Conservation (phyloP, 2,329 filamentous ascomycete species). For the Aspergillus udagawae region DNA sequence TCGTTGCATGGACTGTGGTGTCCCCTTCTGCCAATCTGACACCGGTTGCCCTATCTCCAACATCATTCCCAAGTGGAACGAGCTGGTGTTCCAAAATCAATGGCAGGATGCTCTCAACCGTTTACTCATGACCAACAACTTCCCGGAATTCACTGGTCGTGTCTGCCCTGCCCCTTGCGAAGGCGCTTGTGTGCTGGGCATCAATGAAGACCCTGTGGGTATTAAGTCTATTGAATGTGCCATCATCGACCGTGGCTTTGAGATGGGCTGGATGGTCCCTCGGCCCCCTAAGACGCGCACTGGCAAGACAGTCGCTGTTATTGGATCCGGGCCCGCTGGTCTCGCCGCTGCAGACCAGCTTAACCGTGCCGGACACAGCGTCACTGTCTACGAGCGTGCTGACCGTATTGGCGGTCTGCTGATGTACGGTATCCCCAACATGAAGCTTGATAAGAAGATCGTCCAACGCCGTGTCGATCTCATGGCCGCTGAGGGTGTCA, state of each 20-base stretch:
- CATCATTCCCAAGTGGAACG: constrained; percentile 97
- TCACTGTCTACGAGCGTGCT: constrained; percentile 89
- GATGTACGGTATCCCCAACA: constrained; percentile 99
- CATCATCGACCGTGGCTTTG: constrained; percentile 95
- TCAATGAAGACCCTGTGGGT: constrained; percentile 93
- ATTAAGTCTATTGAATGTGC: constrained; percentile 99
- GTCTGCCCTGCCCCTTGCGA: constrained; percentile 96
- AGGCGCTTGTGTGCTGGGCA: constrained; percentile 90
- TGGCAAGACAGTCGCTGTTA: constrained; percentile 82
- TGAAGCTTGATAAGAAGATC: constrained; percentile 98
- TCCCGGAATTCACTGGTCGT: constrained; percentile 95
- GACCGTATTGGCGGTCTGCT: constrained; percentile 87
- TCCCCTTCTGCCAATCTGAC: constrained; percentile 96
- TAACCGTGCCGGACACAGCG: constrained; percentile 82
- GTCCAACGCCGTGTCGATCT: constrained; percentile 94
- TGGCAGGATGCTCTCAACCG: constrained; percentile 92
- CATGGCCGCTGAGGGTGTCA: constrained; percentile 83
- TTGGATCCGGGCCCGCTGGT: constrained; percentile 89
- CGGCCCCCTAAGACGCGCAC: constrained; percentile 72
- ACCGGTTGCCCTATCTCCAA: constrained; percentile 94
- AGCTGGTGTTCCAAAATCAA: constrained; percentile 67
- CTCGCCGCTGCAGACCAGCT: constrained; percentile 89
- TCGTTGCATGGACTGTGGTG: constrained; percentile 98
- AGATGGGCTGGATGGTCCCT: constrained; percentile 97
- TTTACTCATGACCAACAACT: constrained; percentile 95